Percentiles rank a stretch among this genome's conserved stretches.
These are phyloP conservation scores for Dipteronia sinensis DNA, from an alignment of 345 rosid species.

Conservation along the genomic window DNA sequence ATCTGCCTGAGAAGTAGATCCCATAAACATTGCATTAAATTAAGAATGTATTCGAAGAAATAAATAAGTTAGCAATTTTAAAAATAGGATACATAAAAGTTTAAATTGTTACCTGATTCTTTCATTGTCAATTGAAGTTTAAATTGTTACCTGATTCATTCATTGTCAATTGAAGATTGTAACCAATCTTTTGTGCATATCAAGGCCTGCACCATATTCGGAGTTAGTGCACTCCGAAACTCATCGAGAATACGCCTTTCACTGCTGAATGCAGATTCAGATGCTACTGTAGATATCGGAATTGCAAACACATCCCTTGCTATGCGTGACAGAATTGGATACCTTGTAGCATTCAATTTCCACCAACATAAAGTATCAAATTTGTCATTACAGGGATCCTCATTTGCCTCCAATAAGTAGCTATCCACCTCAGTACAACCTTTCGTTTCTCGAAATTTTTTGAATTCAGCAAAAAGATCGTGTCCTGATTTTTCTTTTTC, in stretches of 20 bases:
- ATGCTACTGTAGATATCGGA: background rate
- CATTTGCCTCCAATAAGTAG: background rate
- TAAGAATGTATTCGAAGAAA: background rate
- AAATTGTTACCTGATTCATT: background rate
- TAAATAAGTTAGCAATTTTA: background rate
- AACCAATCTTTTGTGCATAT: slow-evolving; percentile 20
- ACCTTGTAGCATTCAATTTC: background rate
- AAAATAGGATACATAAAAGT: too few species aligned
- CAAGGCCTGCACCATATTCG: slow-evolving; percentile 7
- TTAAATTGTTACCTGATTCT: too few species aligned
- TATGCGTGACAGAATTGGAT: slow-evolving; percentile 2
- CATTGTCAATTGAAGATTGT: background rate
- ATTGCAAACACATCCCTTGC: slow-evolving; percentile 1
- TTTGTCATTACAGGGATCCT: background rate
- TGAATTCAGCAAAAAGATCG: too few species aligned
- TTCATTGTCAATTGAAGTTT: too few species aligned
- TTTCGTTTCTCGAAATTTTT: too few species aligned
- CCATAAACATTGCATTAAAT: background rate
- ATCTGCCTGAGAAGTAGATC: background rate
- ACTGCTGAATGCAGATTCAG: slow-evolving; percentile 7
- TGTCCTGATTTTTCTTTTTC: too few species aligned
- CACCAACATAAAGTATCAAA: background rate
- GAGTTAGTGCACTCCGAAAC: slow-evolving; percentile 8
- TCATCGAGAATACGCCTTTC: background rate
- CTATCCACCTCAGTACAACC: background rate